Evolutionary conservation across 345 rosid species (phyloP).

Genomic region (Nasturtium officinale): DNA sequence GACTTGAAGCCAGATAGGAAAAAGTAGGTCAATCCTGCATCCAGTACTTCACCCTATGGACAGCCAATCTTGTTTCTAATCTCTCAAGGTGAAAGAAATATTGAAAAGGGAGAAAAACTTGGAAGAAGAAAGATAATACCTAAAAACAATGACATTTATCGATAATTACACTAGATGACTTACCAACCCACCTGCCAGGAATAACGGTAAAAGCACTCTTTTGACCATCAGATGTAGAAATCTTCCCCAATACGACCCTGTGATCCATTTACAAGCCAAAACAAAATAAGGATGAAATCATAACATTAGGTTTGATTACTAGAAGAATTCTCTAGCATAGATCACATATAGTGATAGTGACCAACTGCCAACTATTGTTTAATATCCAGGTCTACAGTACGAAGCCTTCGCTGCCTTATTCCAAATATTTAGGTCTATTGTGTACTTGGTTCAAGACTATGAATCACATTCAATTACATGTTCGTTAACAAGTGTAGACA

Average conservation of each 20-base stretch:
- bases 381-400: constrained; percentile 21
- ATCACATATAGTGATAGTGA: constrained; percentile 21
- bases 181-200: constrained; percentile 95
- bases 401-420: constrained; percentile 1
- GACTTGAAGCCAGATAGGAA: constrained; percentile 1
- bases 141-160: constrained; percentile 19
- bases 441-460: constrained; percentile 25
- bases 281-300: constrained; percentile 43
- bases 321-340: constrained; percentile 33
- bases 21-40: constrained; percentile 11
- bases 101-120: neutral
- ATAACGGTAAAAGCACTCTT: constrained; percentile 85
- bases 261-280: constrained; percentile 61
- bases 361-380: constrained; percentile 31
- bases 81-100: neutral
- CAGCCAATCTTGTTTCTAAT: constrained; percentile 14
- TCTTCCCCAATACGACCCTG: constrained; percentile 98
- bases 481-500: constrained; percentile 25
- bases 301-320: constrained; percentile 40
- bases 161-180: constrained; percentile 48
- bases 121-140: constrained; percentile 12
- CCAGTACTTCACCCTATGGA: constrained; percentile 12
- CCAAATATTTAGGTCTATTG: neutral
- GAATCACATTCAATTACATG: neutral
- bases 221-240: constrained; percentile 83